These are phyloP conservation scores for Pseudoneurospora amorphoporcata DNA, from an alignment of 495 filamentous ascomycete species.

Conservation along the genomic window DNA sequence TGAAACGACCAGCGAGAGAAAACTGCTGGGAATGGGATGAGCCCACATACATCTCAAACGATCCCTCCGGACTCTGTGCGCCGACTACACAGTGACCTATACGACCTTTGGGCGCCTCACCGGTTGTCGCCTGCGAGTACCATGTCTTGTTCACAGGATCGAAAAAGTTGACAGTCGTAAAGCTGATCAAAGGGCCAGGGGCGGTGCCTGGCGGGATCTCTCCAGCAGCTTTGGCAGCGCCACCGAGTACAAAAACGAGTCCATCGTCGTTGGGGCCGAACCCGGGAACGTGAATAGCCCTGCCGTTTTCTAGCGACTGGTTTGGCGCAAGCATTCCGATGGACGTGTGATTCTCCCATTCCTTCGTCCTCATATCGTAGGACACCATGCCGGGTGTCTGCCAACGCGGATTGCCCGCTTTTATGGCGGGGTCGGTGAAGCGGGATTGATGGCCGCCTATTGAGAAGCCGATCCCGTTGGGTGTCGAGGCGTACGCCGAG, in stretches of 20 bases:
- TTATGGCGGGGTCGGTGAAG: slow-evolving; percentile 1
- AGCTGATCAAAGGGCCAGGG: not conserved
- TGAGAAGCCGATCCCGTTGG: slow-evolving; percentile 1
- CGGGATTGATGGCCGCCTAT: slow-evolving; percentile 8
- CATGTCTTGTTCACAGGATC: slow-evolving; percentile 25
- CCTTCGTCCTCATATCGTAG: slow-evolving; percentile 11
- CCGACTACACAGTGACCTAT: slow-evolving; percentile 19
- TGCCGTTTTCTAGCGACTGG: slow-evolving; percentile 5
- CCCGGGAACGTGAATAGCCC: slow-evolving; percentile 21
- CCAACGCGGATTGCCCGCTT: not conserved
- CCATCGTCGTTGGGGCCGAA: slow-evolving; percentile 13
- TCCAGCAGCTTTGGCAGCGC: slow-evolving; percentile 13
- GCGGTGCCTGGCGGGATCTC: not conserved
- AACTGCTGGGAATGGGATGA: not conserved
- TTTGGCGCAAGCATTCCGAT: slow-evolving; percentile 1
- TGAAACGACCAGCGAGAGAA: not conserved
- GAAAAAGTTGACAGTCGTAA: slow-evolving; percentile 22
- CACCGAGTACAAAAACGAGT: slow-evolving; percentile 26
- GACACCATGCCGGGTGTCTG: slow-evolving; percentile 11
- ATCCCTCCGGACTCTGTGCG: slow-evolving; percentile 19
- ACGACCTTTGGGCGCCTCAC: slow-evolving; percentile 8
- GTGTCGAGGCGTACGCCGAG: not conserved
- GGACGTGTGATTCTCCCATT: slow-evolving; percentile 8
- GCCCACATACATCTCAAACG: slow-evolving; percentile 22
- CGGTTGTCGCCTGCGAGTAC: slow-evolving; percentile 25